Percentiles rank a stretch among this genome's conserved stretches.
Evolutionary conservation across 768 basidiomycete species (phyloP).

Genomic region (Tylopilus sp.): DNA sequence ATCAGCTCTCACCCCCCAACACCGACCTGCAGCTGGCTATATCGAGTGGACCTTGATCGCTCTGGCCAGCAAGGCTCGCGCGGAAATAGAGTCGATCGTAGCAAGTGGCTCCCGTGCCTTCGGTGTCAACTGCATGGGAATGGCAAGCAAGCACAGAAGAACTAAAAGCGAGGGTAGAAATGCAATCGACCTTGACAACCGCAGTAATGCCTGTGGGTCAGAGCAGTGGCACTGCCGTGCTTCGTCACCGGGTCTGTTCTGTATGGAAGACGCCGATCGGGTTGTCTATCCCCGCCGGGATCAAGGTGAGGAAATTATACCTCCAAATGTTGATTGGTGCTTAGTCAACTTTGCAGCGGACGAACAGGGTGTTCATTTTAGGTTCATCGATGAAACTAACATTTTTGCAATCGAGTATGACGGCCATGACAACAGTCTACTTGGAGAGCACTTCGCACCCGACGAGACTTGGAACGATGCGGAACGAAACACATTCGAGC

Average conservation of each 20-base stretch:
- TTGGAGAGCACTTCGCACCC: constrained; percentile 22
- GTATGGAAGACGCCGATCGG: constrained; percentile 20
- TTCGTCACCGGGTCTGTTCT: constrained; percentile 15
- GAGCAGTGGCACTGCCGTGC: constrained; percentile 25
- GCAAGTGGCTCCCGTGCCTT: constrained; percentile 1
- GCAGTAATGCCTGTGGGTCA: constrained; percentile 15
- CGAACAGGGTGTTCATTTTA: constrained; percentile 28
- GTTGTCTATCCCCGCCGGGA: constrained; percentile 29
- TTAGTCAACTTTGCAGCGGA: constrained; percentile 20
- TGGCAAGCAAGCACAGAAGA: constrained; percentile 44
- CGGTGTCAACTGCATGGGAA: not conserved
- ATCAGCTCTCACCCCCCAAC: constrained; percentile 41
- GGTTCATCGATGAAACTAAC: constrained; percentile 12
- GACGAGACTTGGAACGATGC: constrained; percentile 24
- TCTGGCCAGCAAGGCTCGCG: constrained; percentile 16
- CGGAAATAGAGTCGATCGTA: constrained; percentile 17
- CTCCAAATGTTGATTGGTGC: not conserved
- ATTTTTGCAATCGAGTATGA: constrained; percentile 23
- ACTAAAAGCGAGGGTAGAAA: constrained; percentile 43
- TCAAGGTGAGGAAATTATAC: constrained; percentile 14
- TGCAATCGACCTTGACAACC: constrained; percentile 34
- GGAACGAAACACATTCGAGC: constrained; percentile 19
- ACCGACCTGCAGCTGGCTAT: constrained; percentile 33
- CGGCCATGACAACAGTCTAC: constrained; percentile 23
- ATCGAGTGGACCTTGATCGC: constrained; percentile 31